phyloP scores from a whole-genome alignment of 768 basidiomycete species.

The Termitomyces bulborhizus region DNA sequence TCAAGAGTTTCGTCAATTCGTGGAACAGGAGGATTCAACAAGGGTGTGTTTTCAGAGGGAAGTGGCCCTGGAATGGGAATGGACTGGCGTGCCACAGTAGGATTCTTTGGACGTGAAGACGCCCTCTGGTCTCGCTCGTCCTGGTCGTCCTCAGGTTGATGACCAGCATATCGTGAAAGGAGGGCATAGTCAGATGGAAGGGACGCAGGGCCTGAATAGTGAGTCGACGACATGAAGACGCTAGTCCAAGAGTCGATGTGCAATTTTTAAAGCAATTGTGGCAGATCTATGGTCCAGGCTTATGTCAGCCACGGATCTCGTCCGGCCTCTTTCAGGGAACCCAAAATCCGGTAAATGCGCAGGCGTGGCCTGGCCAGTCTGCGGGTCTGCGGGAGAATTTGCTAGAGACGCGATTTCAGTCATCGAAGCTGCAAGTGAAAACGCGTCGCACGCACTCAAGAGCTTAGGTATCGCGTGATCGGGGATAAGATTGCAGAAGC shows the following conservation, averaged over 20 bases:
- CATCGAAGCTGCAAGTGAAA: neutral
- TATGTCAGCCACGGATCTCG: constrained; percentile 3
- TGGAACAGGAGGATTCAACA: constrained; percentile 50
- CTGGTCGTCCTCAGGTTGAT: constrained; percentile 15
- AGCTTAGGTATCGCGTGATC: neutral
- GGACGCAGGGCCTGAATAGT: constrained; percentile 53
- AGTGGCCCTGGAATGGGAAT: constrained; percentile 15
- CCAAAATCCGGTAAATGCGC: too few relatives aligned
- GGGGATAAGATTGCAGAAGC: neutral
- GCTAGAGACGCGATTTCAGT: too few relatives aligned
- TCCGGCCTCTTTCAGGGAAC: neutral
- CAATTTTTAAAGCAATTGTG: neutral
- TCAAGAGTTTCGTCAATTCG: constrained; percentile 46
- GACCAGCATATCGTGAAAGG: constrained; percentile 43
- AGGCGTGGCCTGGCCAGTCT: too few relatives aligned
- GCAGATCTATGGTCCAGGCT: neutral
- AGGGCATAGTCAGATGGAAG: constrained; percentile 65
- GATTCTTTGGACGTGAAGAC: constrained; percentile 9
- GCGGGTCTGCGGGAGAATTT: neutral
- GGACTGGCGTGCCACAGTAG: constrained; percentile 4
- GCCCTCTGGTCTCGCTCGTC: constrained; percentile 1
- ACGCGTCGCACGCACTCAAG: neutral
- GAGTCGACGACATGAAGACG: constrained; percentile 30
- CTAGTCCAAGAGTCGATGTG: neutral
- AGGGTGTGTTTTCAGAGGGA: constrained; percentile 48